Conservation (phyloP, 768 basidiomycete species). For the Lactarius indigo region DNA sequence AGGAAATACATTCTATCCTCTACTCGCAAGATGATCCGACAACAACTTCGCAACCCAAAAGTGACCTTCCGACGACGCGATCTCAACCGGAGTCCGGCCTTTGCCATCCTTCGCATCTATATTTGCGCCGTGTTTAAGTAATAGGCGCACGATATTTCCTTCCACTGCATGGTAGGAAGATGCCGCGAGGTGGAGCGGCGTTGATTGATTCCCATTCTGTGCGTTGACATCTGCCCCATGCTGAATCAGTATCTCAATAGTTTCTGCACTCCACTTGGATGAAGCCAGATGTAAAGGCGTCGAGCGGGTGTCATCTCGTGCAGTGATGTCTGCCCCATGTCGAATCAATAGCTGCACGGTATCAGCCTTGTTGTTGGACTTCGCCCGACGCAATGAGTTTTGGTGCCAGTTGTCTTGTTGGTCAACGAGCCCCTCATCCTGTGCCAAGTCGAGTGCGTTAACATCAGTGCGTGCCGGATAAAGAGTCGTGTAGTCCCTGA, state of each 20-base stretch:
- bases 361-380: background rate
- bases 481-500: too few relatives aligned
- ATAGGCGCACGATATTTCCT: background rate
- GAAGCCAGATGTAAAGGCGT: background rate
- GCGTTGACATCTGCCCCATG: background rate
- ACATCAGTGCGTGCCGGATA: too few relatives aligned
- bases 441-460: too few relatives aligned
- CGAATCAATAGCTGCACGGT: background rate
- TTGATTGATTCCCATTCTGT: background rate
- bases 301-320: background rate
- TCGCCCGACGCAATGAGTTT: background rate
- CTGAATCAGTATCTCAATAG: background rate
- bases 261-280: background rate
- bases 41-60: background rate
- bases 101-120: background rate
- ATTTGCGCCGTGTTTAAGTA: background rate
- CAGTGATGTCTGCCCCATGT: background rate
- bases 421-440: background rate
- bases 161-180: background rate
- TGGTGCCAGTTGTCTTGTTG: too few relatives aligned
- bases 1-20: background rate
- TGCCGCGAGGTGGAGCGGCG: background rate
- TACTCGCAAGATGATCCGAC: background rate
- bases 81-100: background rate
- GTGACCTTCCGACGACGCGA: background rate